Evolutionary conservation across 2,329 filamentous ascomycete genomes (phyloP).

Genomic region (Aspergillus awamori): DNA sequence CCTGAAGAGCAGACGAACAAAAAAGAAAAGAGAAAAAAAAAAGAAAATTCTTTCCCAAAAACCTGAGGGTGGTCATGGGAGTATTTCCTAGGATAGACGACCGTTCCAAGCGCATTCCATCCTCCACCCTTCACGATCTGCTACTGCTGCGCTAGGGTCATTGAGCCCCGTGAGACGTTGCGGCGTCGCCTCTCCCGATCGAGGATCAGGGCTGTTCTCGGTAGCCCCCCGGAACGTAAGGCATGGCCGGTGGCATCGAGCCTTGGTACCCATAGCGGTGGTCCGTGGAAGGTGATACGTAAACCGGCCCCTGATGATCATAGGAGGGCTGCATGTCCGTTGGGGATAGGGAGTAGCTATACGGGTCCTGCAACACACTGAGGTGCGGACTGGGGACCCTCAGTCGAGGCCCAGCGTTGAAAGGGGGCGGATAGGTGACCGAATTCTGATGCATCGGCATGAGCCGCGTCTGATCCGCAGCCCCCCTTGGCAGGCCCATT

Average conservation of each 20-base stretch:
- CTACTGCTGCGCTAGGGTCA: constrained; percentile 11
- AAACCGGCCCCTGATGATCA: constrained; percentile 27
- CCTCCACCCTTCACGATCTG: constrained; percentile 11
- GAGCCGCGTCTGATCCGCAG: constrained; percentile 21
- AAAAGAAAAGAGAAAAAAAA: not conserved
- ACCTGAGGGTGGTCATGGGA: not conserved
- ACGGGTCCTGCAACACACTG: constrained; percentile 28
- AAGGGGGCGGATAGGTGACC: constrained; percentile 39
- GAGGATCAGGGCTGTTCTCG: constrained; percentile 21
- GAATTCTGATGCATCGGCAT: constrained; percentile 34
- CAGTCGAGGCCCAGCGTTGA: constrained; percentile 30
- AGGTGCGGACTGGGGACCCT: constrained; percentile 24
- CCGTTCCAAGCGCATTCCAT: not conserved
- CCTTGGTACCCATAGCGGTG: constrained; percentile 23
- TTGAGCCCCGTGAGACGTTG: not conserved
- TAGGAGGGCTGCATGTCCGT: constrained; percentile 26
- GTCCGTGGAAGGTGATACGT: constrained; percentile 29
- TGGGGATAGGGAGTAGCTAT: constrained; percentile 28
- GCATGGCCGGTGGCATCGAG: constrained; percentile 19
- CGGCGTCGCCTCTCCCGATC: not conserved
- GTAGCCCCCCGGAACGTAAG: constrained; percentile 21
- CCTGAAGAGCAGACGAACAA: not conserved
- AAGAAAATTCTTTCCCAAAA: not conserved
- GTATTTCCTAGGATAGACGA: not conserved
- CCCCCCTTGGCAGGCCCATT: constrained; percentile 19